phyloP scores from a whole-genome alignment of 495 filamentous ascomycete genomes.

The Aspergillus sclerotiicarbonarius region DNA sequence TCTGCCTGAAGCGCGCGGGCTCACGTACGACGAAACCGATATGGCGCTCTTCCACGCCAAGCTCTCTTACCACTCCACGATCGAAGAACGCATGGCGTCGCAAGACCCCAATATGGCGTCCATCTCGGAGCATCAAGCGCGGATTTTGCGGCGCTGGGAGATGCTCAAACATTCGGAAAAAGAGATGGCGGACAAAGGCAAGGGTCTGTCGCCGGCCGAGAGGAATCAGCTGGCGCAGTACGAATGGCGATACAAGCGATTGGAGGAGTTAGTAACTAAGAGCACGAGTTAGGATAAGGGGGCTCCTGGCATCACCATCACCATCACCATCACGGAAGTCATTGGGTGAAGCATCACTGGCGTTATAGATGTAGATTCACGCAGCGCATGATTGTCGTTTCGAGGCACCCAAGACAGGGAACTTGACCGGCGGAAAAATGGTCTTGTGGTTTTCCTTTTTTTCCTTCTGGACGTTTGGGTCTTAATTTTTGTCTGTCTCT shows the following conservation, averaged over 20 bases:
- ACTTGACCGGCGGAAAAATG: neutral
- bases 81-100: slow-evolving; percentile 36
- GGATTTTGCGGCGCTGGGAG: slow-evolving; percentile 40
- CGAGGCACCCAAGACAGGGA: neutral
- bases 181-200: slow-evolving; percentile 37
- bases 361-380: slow-evolving; percentile 28
- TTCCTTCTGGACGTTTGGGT: neutral
- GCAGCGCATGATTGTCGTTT: slow-evolving; percentile 6
- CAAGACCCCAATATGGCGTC: slow-evolving; percentile 37
- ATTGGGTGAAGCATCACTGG: slow-evolving; percentile 28
- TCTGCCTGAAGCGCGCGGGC: slow-evolving; percentile 38
- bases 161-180: slow-evolving; percentile 38
- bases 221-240: slow-evolving; percentile 39
- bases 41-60: slow-evolving; percentile 44
- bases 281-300: slow-evolving; percentile 9
- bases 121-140: slow-evolving; percentile 38
- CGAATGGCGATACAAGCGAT: slow-evolving; percentile 38
- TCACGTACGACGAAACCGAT: slow-evolving; percentile 44
- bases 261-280: slow-evolving; percentile 37
- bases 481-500: neutral
- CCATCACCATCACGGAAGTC: slow-evolving; percentile 3
- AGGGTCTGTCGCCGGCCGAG: slow-evolving; percentile 30
- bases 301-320: slow-evolving; percentile 5
- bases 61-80: slow-evolving; percentile 39
- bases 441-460: neutral